A percentile compares a stretch with the other conserved stretches of the same genome.
phyloP scores from a whole-genome alignment of 116 monocot species.

The Trichopus zeylanicus region DNA sequence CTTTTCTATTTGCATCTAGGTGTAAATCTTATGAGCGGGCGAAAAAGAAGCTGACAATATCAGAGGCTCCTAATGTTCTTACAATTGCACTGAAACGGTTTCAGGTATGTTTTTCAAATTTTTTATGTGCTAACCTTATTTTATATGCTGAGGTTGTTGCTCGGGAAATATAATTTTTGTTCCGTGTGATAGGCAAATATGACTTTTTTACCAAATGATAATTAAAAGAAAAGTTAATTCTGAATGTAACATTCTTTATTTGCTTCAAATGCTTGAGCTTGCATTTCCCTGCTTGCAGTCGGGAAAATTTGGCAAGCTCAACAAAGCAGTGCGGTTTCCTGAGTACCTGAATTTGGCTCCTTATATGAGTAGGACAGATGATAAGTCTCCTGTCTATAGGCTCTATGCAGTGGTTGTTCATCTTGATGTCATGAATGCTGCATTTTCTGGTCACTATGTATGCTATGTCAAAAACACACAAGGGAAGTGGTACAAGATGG shows the following conservation, averaged over 20 bases:
- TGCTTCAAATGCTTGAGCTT: background rate
- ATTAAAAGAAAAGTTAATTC: no score
- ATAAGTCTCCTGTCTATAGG: slow-evolving; percentile 52
- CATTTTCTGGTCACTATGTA: slow-evolving; percentile 89
- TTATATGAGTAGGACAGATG: slow-evolving; percentile 57
- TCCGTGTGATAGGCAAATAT: no score
- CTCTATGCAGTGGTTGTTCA: slow-evolving; percentile 89
- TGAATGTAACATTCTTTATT: no score
- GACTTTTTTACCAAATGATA: no score
- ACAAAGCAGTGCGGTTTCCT: slow-evolving; percentile 59
- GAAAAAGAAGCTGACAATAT: slow-evolving; percentile 66
- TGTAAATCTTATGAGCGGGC: slow-evolving; percentile 83
- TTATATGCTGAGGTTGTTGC: background rate
- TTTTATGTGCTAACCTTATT: background rate
- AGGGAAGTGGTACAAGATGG: slow-evolving; percentile 74
- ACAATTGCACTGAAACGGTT: slow-evolving; percentile 80
- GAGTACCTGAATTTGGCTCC: slow-evolving; percentile 50
- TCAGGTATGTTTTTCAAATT: slow-evolving; percentile 51
- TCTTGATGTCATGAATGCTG: slow-evolving; percentile 66
- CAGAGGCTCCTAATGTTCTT: slow-evolving; percentile 78
- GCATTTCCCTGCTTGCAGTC: slow-evolving; percentile 34
- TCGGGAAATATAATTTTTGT: no score
- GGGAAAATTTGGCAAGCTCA: slow-evolving; percentile 86
- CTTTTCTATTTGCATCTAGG: slow-evolving; percentile 13
- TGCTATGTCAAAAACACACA: slow-evolving; percentile 67